phyloP scores from a whole-genome alignment of 768 basidiomycete species.

The Crepidotus variabilis region DNA sequence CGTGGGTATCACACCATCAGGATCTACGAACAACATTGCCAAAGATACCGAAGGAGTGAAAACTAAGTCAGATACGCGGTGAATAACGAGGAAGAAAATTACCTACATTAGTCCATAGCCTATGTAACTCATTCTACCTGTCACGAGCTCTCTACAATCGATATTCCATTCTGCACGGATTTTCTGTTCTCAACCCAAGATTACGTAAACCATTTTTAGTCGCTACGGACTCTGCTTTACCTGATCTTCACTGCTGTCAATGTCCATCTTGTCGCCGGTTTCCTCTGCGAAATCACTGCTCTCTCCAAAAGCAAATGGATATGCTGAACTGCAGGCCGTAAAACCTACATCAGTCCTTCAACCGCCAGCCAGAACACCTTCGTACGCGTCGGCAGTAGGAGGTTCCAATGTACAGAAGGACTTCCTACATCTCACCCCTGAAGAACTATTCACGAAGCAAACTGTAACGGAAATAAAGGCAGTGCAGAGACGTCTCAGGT shows the following conservation, averaged over 20 bases:
- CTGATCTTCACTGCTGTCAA: constrained; percentile 4
- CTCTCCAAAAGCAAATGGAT: constrained; percentile 19
- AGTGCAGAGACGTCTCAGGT: constrained; percentile 70
- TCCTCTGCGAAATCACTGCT: constrained; percentile 16
- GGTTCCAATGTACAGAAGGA: constrained; percentile 19
- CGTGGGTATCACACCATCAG: constrained; percentile 23
- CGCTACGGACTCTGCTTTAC: no score
- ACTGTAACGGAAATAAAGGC: constrained; percentile 69
- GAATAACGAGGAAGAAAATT: constrained; percentile 2
- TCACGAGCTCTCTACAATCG: no score
- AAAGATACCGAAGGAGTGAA: constrained; percentile 22
- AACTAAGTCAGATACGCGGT: constrained; percentile 27
- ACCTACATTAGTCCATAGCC: background rate
- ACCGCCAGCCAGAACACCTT: constrained; percentile 3
- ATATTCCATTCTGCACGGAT: no score
- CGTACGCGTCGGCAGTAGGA: constrained; percentile 8
- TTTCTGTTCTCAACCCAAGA: no score
- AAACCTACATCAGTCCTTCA: constrained; percentile 4
- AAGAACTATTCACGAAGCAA: constrained; percentile 69
- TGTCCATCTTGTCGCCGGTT: constrained; percentile 15
- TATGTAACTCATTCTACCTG: background rate
- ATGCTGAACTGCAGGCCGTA: constrained; percentile 5
- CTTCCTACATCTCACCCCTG: constrained; percentile 46
- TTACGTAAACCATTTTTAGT: no score
- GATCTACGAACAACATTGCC: constrained; percentile 19